Evolutionary conservation across 2,329 filamentous ascomycete genomes (phyloP).

Genomic region (Nannizziopsis arthrosporioides): DNA sequence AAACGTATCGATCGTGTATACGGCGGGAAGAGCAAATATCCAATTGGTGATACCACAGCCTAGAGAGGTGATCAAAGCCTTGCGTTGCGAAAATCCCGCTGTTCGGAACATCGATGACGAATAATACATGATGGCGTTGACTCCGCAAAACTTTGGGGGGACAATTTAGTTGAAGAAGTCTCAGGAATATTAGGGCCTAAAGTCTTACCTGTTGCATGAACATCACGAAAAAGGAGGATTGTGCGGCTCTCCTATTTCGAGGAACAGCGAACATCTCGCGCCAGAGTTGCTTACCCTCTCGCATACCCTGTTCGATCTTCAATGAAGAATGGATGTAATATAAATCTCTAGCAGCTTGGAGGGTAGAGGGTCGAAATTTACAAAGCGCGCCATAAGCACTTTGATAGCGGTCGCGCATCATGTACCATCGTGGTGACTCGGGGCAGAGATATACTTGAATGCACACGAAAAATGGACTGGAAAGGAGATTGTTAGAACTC

Average conservation of each 20-base stretch:
- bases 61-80: constrained; percentile 18
- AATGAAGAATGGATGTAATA: constrained; percentile 48
- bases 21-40: constrained; percentile 50
- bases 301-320: constrained; percentile 34
- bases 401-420: constrained; percentile 52
- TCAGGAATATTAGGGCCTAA: constrained; percentile 17
- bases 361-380: constrained; percentile 44
- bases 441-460: constrained; percentile 49
- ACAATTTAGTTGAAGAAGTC: constrained; percentile 18
- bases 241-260: constrained; percentile 47
- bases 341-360: constrained; percentile 51
- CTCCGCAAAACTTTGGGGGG: constrained; percentile 32
- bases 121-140: constrained; percentile 51
- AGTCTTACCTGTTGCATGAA: constrained; percentile 60
- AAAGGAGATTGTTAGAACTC: constrained; percentile 30
- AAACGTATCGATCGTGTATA: constrained; percentile 56
- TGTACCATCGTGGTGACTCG: constrained; percentile 54
- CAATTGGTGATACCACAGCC: constrained; percentile 50
- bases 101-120: constrained; percentile 42
- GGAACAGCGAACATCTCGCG: constrained; percentile 39
- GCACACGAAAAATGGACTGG: constrained; percentile 49
- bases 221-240: constrained; percentile 71
- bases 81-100: constrained; percentile 37
- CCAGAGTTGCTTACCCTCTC: constrained; percentile 45
- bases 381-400: constrained; percentile 49